These are phyloP conservation scores for Prinsepia uniflora DNA, from an alignment of 306 rosid genomes.

Conservation along the genomic window DNA sequence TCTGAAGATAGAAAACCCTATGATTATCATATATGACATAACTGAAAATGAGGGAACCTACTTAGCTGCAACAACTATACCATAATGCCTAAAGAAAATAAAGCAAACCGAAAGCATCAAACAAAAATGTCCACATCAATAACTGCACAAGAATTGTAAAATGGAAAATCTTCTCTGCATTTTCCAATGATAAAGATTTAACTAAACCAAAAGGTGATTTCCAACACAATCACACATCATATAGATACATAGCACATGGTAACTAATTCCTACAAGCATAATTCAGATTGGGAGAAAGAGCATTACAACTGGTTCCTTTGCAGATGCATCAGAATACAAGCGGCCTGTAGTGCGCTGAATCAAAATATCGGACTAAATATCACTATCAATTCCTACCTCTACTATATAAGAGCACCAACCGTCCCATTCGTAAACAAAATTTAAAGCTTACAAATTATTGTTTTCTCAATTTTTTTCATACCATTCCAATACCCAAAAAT, in stretches of 20 bases:
- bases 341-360: conserved; percentile 55
- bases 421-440: not conserved
- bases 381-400: not conserved
- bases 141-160: too few species aligned
- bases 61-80: not conserved
- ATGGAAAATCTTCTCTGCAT: not conserved
- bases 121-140: not conserved
- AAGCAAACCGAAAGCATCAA: not conserved
- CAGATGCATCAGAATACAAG: conserved; percentile 46
- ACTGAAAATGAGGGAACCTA: not conserved
- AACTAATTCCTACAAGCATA: conserved; percentile 32
- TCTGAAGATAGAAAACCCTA: too few species aligned
- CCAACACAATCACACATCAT: conserved; percentile 28
- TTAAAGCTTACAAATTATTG: conserved; percentile 3
- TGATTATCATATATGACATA: not conserved
- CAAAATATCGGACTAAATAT: conserved; percentile 16
- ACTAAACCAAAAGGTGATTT: conserved; percentile 30
- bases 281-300: conserved; percentile 30
- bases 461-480: too few species aligned
- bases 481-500: too few species aligned
- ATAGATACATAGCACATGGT: conserved; percentile 21
- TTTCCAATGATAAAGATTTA: not conserved
- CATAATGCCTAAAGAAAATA: not conserved
- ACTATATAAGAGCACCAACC: not conserved
- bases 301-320: conserved; percentile 25